A percentile compares a stretch with the other conserved stretches of the same genome.
Conservation (phyloP, 2,329 filamentous ascomycete species). For the Fusarium sp. region DNA sequence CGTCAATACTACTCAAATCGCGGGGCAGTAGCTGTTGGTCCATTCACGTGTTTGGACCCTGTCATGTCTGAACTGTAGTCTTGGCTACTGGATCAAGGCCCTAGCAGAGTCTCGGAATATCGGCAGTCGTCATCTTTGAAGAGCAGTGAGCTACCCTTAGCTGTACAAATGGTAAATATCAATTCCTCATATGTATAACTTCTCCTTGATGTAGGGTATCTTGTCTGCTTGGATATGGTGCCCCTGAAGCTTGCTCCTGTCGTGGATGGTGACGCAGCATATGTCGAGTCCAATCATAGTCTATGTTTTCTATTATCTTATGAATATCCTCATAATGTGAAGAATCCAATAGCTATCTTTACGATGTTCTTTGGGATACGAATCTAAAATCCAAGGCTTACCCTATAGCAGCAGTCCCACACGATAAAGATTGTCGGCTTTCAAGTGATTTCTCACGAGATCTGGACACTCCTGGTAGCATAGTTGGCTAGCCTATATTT, state of each 20-base stretch:
- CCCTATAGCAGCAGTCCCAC: neutral
- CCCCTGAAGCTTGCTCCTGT: neutral
- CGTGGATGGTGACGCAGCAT: neutral
- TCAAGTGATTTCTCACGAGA: neutral
- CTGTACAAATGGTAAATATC: neutral
- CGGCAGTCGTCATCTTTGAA: neutral
- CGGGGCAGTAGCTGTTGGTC: slow-evolving; percentile 22
- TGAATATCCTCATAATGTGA: neutral
- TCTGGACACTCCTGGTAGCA: no score
- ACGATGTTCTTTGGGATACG: neutral
- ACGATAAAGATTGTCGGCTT: neutral
- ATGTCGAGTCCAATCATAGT: neutral
- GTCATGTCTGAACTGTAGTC: neutral
- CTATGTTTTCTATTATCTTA: neutral
- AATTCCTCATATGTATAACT: neutral
- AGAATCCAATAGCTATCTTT: neutral
- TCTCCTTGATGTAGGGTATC: neutral
- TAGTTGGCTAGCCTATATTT: neutral
- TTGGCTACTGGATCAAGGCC: neutral
- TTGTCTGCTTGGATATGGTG: neutral
- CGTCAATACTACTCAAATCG: slow-evolving; percentile 5
- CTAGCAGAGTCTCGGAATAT: neutral
- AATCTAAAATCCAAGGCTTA: neutral
- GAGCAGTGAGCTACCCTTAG: neutral
- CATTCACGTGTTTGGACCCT: slow-evolving; percentile 20